Base-by-base conservation (phyloP, 768 basidiomycete genomes). In the Trametes coccinea region DNA sequence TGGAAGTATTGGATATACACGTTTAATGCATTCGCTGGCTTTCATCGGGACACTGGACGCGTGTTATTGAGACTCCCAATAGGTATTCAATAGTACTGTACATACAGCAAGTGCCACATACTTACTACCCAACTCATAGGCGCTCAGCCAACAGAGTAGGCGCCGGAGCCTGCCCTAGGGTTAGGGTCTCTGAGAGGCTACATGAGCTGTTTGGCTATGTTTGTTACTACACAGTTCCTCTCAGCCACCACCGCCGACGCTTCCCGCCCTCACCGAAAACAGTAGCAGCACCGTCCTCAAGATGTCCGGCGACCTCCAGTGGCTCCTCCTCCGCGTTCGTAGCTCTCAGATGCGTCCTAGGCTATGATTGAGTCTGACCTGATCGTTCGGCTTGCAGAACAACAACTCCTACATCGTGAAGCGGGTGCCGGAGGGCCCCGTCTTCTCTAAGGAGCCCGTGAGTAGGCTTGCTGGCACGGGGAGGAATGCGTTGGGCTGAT, bases 301-400 rank as follows among this genome's bases (percentile, higher is more conserved):
- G 73, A 93, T 93, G 92, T 92, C 92, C 71, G 73, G 79, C 80
- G 93, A 95, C 76, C 91, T 96, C 76, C 84, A 95, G 80, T 96
- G 94, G 94, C 88, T 94, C 74, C 88, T 96, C 64, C 77, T 92
- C 75, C 91, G 91, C 73, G 91, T 92, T 72, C 72, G 89, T 85
- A 47, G 17, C 54, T 9, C 37, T 41, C 3, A n/a, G 51, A 27
- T 40, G 16, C 48, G n/a, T 30, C 56, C 7, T 45, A 65, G 13
- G 27, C 30, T 30, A 33, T 29, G 22, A n/a, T 47, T 9, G 7
- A 29, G 48, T 44, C 58, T 64, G 44, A 60, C 48, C 9, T 71
- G 55, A 39, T 30, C 17, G 17, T 30, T n/a, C 33, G 53, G 45
- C 30, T 16, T 40, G 56, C 73, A 95, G 89, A 86, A 90, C 69